These are phyloP conservation scores for Moesziomyces antarcticus DNA, from an alignment of 1,284 basidiomycete genomes.

Conservation along the genomic window DNA sequence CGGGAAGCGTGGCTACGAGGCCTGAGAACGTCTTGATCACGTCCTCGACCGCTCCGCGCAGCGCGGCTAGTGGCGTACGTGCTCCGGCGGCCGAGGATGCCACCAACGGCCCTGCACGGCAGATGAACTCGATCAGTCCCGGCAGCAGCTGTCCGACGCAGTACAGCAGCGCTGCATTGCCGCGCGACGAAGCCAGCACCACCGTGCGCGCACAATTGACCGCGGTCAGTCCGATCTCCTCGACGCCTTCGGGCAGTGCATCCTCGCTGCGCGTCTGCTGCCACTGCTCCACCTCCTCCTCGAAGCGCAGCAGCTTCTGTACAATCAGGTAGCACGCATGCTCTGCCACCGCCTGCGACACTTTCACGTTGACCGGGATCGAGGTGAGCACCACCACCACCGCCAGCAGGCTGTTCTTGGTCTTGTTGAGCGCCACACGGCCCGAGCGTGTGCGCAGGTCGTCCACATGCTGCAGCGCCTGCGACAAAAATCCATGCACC, in stretches of 20 bases:
- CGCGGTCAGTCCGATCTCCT: slow-evolving; percentile 81
- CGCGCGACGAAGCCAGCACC: slow-evolving; percentile 71
- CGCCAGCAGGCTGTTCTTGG: slow-evolving; percentile 89
- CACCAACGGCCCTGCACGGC: slow-evolving; percentile 70
- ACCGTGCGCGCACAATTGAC: slow-evolving; percentile 85
- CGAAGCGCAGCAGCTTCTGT: slow-evolving; percentile 76
- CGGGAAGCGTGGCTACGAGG: slow-evolving; percentile 67
- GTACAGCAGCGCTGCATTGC: slow-evolving; percentile 77
- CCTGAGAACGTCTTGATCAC: slow-evolving; percentile 82
- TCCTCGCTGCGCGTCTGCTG: slow-evolving; percentile 66
- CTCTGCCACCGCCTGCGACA: slow-evolving; percentile 82
- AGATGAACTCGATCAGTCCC: slow-evolving; percentile 79
- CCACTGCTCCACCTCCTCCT: slow-evolving; percentile 71
- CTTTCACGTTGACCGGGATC: slow-evolving; percentile 75
- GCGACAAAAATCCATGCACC: slow-evolving; percentile 85
- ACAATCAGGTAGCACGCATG: slow-evolving; percentile 85
- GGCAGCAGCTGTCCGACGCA: slow-evolving; percentile 81
- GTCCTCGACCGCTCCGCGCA: slow-evolving; percentile 76
- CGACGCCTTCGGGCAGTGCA: slow-evolving; percentile 20
- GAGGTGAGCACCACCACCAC: slow-evolving; percentile 86
- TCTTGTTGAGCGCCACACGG: slow-evolving; percentile 79
- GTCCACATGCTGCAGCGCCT: slow-evolving; percentile 86
- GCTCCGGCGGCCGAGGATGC: slow-evolving; percentile 3
- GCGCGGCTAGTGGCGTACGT: slow-evolving; percentile 68
- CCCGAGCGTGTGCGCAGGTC: slow-evolving; percentile 80